phyloP scores from a whole-genome alignment of 139 green algal genomes.

The Axilococcus clingmanii region DNA sequence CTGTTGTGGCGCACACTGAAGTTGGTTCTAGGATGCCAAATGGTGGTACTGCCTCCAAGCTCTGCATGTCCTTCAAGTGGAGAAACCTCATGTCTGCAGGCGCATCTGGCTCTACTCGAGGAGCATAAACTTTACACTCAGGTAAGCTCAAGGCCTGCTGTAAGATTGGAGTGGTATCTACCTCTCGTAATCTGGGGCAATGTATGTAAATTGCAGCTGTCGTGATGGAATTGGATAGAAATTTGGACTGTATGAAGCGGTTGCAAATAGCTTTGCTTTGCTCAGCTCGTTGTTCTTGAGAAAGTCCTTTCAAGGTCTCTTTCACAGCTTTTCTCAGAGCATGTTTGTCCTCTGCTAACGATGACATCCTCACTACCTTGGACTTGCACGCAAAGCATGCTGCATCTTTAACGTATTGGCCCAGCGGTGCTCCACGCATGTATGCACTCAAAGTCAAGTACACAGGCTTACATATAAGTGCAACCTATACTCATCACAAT shows the following conservation, averaged over 20 bases:
- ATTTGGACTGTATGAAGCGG: constrained; percentile 18
- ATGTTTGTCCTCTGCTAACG: too few species aligned
- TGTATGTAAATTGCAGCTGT: constrained; percentile 55
- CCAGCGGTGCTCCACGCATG: too few species aligned
- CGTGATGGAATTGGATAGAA: constrained; percentile 16
- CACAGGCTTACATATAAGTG: too few species aligned
- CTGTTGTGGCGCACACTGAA: constrained; percentile 25
- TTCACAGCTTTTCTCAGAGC: not conserved
- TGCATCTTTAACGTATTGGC: too few species aligned
- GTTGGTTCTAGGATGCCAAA: constrained; percentile 68
- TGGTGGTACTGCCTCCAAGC: constrained; percentile 35
- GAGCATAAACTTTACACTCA: constrained; percentile 40
- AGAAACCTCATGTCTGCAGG: constrained; percentile 75
- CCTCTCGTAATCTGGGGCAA: constrained; percentile 50
- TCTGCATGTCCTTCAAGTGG: constrained; percentile 26
- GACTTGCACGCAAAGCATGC: too few species aligned
- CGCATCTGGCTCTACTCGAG: constrained; percentile 58
- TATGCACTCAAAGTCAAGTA: too few species aligned
- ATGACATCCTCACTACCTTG: too few species aligned
- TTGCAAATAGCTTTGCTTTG: constrained; percentile 7
- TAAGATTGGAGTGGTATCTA: constrained; percentile 51
- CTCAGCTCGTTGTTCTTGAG: not conserved
- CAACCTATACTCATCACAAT: too few species aligned
- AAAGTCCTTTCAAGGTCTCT: not conserved
- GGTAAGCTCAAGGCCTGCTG: constrained; percentile 19